Conservation (phyloP, 2,329 filamentous ascomycete genomes). For the Zalaria obscura region DNA sequence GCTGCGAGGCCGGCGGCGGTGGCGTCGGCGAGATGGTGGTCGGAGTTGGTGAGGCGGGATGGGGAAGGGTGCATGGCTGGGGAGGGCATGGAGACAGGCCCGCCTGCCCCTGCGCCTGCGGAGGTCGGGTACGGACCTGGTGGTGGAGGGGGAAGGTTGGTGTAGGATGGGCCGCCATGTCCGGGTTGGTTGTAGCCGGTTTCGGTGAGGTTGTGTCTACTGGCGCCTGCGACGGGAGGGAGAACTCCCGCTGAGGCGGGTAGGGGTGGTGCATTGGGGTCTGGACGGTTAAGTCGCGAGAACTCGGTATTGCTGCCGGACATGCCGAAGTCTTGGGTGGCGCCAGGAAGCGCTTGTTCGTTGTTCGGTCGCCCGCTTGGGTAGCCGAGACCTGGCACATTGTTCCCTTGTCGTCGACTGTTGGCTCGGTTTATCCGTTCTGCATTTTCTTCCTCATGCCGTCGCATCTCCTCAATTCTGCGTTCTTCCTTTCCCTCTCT, state of each 20-base stretch:
- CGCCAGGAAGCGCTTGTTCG: conserved; percentile 12
- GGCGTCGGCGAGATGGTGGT: conserved; percentile 9
- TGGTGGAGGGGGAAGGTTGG: conserved; percentile 15
- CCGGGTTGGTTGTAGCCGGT: neutral
- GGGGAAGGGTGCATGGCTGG: conserved; percentile 26
- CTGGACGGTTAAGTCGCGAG: conserved; percentile 20
- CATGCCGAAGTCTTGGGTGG: conserved; percentile 23
- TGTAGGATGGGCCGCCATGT: neutral
- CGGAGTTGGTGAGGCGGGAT: conserved; percentile 11
- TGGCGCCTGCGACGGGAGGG: neutral
- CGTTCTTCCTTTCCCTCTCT: conserved; percentile 45
- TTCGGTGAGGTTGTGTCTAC: neutral
- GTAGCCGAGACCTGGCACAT: conserved; percentile 8
- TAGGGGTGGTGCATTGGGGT: conserved; percentile 17
- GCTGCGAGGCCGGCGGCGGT: conserved; percentile 9
- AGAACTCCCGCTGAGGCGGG: conserved; percentile 17
- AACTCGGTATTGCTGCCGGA: conserved; percentile 29
- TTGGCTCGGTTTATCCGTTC: conserved; percentile 15
- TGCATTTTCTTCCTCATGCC: conserved; percentile 30
- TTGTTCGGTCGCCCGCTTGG: conserved; percentile 12
- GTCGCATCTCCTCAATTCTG: conserved; percentile 40
- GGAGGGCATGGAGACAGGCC: conserved; percentile 19
- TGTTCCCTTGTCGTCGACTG: conserved; percentile 12
- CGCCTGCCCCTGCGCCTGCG: conserved; percentile 6
- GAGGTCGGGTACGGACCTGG: conserved; percentile 19